Evolutionary conservation across 495 filamentous ascomycete genomes (phyloP), one percentile per base, ranked within the genome.

Genomic region (Chlorociboria aeruginascens): DNA sequence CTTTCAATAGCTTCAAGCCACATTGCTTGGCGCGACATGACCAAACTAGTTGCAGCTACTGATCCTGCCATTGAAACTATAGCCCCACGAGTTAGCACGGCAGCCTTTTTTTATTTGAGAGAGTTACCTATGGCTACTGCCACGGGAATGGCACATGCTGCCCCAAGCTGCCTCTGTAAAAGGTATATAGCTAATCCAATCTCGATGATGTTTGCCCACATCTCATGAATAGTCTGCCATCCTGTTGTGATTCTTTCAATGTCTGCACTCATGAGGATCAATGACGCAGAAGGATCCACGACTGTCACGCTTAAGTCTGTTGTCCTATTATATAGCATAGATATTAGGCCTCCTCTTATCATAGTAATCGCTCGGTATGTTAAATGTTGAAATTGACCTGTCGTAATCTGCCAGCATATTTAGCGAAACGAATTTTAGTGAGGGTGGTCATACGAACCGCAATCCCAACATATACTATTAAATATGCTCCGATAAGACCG

Each of bases 401-500:
- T 25, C 20, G 76, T 70, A 12, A 64, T 44, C 28, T 40, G 7
- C 38, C 13, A 20, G 3, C 13, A 20, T 40, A 20, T 40, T 20
- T 16, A 20, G 9, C 12, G 6, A 9, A n/a, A 38, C 32, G 39
- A 38, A 13, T 44, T 42, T 46, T 75, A 63, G 45, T 76, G 20
- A 25, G 20, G 20, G 20, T 25, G 20, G 20, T 25, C 20, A 25
- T 2, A 4, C 20, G 20, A 69, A 53, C 63, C 54, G 14, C 64
- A 17, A 84, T 70, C 0, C 79, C 78, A 13, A 67, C 49, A 50
- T 83, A 85, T 0, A 84, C 76, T 7, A 81, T 48, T 14, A 71
- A 53, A 49, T 75, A 80, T 1, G 79, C 81, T 16, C 74, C 79
- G 48, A 84, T 81, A 41, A 83, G 61, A 7, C 78, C 79, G 54